A percentile compares a stretch with the other conserved stretches of the same genome.
Conservation (phyloP, 108 stramenopile genomes). For the Ochromonas danica region DNA sequence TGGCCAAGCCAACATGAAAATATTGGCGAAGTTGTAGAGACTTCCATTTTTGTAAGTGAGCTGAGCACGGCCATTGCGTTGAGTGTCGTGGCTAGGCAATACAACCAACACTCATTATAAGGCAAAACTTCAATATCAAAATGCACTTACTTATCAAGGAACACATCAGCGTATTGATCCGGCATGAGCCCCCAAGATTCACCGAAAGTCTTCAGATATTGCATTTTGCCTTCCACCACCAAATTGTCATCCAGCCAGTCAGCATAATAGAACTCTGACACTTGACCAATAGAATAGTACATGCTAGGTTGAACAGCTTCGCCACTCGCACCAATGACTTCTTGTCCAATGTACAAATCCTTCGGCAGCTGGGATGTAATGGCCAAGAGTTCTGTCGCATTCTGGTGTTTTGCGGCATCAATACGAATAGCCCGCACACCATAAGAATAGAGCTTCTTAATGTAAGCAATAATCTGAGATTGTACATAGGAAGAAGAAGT, state of each 20-base stretch:
- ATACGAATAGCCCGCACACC: constrained; percentile 23
- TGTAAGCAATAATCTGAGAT: constrained; percentile 25
- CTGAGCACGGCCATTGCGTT: constrained; percentile 28
- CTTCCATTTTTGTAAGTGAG: constrained; percentile 29
- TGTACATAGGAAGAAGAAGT: constrained; percentile 27
- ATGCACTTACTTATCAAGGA: constrained; percentile 4
- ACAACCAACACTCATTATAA: background rate
- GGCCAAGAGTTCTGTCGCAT: background rate
- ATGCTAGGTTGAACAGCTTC: constrained; percentile 34
- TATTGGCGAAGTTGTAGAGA: constrained; percentile 24
- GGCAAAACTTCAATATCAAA: background rate
- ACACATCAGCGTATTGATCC: background rate
- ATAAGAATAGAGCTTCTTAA: background rate
- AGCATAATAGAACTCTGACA: constrained; percentile 33
- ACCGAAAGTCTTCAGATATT: constrained; percentile 7
- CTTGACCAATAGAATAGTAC: constrained; percentile 27
- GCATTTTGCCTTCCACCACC: background rate
- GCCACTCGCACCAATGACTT: constrained; percentile 31
- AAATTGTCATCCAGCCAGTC: constrained; percentile 11
- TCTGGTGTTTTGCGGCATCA: constrained; percentile 29
- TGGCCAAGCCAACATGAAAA: constrained; percentile 22
- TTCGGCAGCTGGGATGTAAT: background rate
- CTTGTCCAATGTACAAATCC: constrained; percentile 9
- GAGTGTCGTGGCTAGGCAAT: constrained; percentile 11
- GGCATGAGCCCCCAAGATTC: constrained; percentile 28